Percentiles rank a stretch among this genome's conserved stretches.
These are phyloP conservation scores for Termitomyces sp. DNA, from an alignment of 1,284 basidiomycete genomes.

Conservation along the genomic window DNA sequence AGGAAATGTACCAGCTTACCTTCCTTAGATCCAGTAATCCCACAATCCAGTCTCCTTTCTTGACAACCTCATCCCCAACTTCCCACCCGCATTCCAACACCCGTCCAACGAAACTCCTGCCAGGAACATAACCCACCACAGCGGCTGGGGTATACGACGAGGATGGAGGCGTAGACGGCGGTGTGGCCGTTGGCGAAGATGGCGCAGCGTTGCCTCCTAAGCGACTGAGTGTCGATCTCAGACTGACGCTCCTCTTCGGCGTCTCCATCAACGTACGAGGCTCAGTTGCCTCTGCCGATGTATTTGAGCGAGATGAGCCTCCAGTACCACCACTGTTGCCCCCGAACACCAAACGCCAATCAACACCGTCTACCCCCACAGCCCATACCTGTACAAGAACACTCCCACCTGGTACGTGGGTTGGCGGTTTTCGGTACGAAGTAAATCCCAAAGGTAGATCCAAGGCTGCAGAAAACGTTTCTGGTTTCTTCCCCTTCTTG, in stretches of 20 bases:
- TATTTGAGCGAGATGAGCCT: background rate
- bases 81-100: conserved; percentile 78
- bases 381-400: conserved; percentile 84
- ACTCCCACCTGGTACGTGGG: conserved; percentile 58
- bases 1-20: conserved; percentile 42
- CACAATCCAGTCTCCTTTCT: conserved; percentile 79
- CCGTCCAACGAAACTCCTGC: conserved; percentile 77
- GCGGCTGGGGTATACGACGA: conserved; percentile 19
- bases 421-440: conserved; percentile 64
- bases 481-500: conserved; percentile 7
- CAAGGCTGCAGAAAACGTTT: conserved; percentile 1
- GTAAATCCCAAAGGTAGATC: conserved; percentile 33
- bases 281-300: background rate
- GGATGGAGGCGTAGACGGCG: conserved; percentile 7
- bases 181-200: background rate
- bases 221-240: conserved; percentile 19
- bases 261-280: conserved; percentile 5
- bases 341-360: conserved; percentile 53
- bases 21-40: conserved; percentile 74
- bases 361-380: conserved; percentile 72
- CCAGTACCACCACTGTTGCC: conserved; percentile 28
- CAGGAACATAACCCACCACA: conserved; percentile 72
- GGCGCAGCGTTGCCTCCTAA: conserved; percentile 11
- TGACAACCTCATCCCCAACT: conserved; percentile 58
- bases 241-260: conserved; percentile 21